phyloP scores from a whole-genome alignment of 1,139 yeast genomes.

The Eremothecium sinecaudum region DNA sequence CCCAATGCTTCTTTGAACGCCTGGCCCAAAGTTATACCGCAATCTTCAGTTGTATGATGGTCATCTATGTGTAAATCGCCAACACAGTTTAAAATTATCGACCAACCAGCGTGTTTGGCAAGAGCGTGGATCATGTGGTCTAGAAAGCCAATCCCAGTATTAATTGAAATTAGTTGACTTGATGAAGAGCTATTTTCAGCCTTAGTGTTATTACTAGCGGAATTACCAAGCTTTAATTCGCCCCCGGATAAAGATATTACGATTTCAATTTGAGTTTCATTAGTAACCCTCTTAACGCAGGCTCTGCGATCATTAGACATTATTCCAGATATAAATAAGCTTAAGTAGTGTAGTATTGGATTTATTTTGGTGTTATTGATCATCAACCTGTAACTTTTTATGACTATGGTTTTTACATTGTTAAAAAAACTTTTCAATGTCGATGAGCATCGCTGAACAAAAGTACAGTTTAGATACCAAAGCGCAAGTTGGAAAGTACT shows the following conservation, averaged over 20 bases:
- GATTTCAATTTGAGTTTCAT: slow-evolving; percentile 88
- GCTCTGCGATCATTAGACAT: slow-evolving; percentile 36
- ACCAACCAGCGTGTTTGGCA: slow-evolving; percentile 97
- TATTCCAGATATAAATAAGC: background rate
- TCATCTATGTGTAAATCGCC: slow-evolving; percentile 96
- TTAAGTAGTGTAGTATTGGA: background rate
- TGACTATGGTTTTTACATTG: too few species aligned
- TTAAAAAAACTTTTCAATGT: too few species aligned
- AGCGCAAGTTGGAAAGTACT: too few species aligned
- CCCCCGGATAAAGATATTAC: slow-evolving; percentile 86
- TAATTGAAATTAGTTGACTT: slow-evolving; percentile 66
- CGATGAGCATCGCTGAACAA: too few species aligned
- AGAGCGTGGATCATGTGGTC: slow-evolving; percentile 97
- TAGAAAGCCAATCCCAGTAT: slow-evolving; percentile 88
- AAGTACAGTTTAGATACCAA: too few species aligned
- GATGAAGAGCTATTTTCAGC: slow-evolving; percentile 44
- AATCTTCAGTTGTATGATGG: slow-evolving; percentile 94
- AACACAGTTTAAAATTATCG: slow-evolving; percentile 73
- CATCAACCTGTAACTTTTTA: slow-evolving; percentile 1
- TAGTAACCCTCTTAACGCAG: slow-evolving; percentile 60
- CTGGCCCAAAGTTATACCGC: slow-evolving; percentile 81
- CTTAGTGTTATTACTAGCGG: slow-evolving; percentile 38
- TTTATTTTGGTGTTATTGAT: background rate
- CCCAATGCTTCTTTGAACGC: slow-evolving; percentile 90
- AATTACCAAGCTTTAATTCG: slow-evolving; percentile 45